phyloP scores from a whole-genome alignment of 1,139 yeast genomes.

The Saccharomycopsis hybrid region DNA sequence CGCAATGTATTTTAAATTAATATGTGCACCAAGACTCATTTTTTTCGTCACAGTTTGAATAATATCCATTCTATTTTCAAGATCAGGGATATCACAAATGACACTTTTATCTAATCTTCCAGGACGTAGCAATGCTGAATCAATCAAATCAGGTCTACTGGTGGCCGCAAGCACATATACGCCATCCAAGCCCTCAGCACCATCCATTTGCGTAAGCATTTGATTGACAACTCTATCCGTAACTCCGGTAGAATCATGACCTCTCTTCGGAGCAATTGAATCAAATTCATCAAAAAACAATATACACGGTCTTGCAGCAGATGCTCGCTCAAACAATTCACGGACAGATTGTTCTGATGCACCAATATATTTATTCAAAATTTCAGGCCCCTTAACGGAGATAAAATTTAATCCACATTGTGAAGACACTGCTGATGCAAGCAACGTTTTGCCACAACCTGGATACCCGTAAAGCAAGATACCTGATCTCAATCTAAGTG shows the following conservation, averaged over 20 bases:
- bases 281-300: constrained; percentile 96
- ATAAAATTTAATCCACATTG: constrained; percentile 94
- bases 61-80: constrained; percentile 68
- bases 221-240: constrained; percentile 97
- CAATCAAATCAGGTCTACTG: constrained; percentile 89
- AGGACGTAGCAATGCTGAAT: constrained; percentile 89
- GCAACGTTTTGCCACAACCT: constrained; percentile 92
- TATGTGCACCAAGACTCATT: constrained; percentile 45
- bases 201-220: constrained; percentile 97
- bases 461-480: constrained; percentile 90
- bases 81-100: constrained; percentile 79
- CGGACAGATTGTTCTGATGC: constrained; percentile 95
- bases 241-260: constrained; percentile 96
- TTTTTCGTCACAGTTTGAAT: constrained; percentile 53
- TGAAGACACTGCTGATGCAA: constrained; percentile 91
- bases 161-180: constrained; percentile 97
- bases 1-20: constrained; percentile 53
- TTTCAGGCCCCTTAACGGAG: constrained; percentile 94
- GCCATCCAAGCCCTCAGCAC: constrained; percentile 97
- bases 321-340: constrained; percentile 89
- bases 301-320: constrained; percentile 93
- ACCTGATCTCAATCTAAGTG: constrained; percentile 83
- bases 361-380: constrained; percentile 91
- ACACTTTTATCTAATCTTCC: constrained; percentile 93
- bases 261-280: constrained; percentile 97